Conservation (phyloP, 208 protist species). For the Lotmaria passim region DNA sequence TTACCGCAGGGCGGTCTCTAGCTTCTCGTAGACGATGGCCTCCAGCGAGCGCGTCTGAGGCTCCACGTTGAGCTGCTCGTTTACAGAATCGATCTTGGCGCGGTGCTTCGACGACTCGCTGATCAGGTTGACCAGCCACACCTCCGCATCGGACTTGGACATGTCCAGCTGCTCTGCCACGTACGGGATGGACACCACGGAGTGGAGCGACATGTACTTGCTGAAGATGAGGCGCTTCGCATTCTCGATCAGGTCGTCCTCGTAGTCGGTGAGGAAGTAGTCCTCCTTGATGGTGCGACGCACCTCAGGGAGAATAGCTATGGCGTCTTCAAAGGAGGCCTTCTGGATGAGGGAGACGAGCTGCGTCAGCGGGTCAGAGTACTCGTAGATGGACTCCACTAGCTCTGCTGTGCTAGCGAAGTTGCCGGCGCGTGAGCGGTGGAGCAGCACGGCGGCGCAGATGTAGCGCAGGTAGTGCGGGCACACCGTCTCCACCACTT, state of each 20-base stretch:
- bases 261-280: conserved; percentile 85
- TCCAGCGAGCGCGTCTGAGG: conserved; percentile 78
- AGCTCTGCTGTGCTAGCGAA: conserved; percentile 69
- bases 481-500: conserved; percentile 86
- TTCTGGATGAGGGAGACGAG: conserved; percentile 77
- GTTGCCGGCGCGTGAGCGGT: conserved; percentile 73
- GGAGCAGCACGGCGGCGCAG: conserved; percentile 84
- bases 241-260: conserved; percentile 75
- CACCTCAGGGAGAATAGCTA: conserved; percentile 78
- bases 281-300: conserved; percentile 60
- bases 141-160: conserved; percentile 76
- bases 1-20: conserved; percentile 57
- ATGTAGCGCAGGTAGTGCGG: conserved; percentile 93
- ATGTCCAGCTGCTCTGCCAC: conserved; percentile 83
- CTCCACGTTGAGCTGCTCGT: conserved; percentile 84
- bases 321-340: conserved; percentile 79
- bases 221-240: conserved; percentile 87
- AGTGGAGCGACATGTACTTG: conserved; percentile 86
- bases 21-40: conserved; percentile 74
- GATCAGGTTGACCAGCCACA: conserved; percentile 92
- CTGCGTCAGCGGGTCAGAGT: conserved; percentile 87
- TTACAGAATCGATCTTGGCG: conserved; percentile 91
- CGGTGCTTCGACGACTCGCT: conserved; percentile 88
- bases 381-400: conserved; percentile 81
- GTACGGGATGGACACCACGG: conserved; percentile 85